Conservation (phyloP, 2,329 filamentous ascomycete species). For the Fusarium duplospermum region DNA sequence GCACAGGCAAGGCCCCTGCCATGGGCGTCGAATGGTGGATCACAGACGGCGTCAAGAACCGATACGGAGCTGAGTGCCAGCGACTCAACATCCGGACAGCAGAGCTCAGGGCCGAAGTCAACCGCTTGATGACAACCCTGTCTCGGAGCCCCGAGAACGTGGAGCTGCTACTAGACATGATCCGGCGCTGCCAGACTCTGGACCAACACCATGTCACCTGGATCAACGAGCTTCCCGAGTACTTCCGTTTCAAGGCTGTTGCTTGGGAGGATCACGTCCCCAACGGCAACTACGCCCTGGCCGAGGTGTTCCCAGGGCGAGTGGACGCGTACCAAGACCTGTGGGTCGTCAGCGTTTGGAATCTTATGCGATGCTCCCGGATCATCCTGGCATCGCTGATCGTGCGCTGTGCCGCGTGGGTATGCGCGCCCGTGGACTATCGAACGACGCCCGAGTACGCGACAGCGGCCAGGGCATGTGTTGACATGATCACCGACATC, state of each 20-base stretch:
- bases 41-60: slow-evolving; percentile 62
- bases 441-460: slow-evolving; percentile 72
- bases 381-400: slow-evolving; percentile 66
- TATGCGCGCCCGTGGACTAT: slow-evolving; percentile 70
- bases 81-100: slow-evolving; percentile 64
- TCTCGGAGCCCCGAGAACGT: slow-evolving; percentile 62
- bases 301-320: slow-evolving; percentile 69
- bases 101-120: slow-evolving; percentile 67
- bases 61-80: slow-evolving; percentile 60
- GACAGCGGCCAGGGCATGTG: slow-evolving; percentile 62
- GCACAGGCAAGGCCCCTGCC: slow-evolving; percentile 61
- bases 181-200: slow-evolving; percentile 62
- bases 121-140: slow-evolving; percentile 59
- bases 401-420: slow-evolving; percentile 71
- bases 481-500: slow-evolving; percentile 67
- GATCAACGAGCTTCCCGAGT: slow-evolving; percentile 61
- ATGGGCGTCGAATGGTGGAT: slow-evolving; percentile 72
- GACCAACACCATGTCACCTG: slow-evolving; percentile 65
- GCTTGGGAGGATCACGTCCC: slow-evolving; percentile 68
- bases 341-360: slow-evolving; percentile 69
- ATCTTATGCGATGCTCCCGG: slow-evolving; percentile 64
- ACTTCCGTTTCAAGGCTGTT: slow-evolving; percentile 64
- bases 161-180: slow-evolving; percentile 62
- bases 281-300: slow-evolving; percentile 61
- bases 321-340: slow-evolving; percentile 70